Base-by-base conservation (phyloP, 495 filamentous ascomycete species). In the Lophium mytilinum region DNA sequence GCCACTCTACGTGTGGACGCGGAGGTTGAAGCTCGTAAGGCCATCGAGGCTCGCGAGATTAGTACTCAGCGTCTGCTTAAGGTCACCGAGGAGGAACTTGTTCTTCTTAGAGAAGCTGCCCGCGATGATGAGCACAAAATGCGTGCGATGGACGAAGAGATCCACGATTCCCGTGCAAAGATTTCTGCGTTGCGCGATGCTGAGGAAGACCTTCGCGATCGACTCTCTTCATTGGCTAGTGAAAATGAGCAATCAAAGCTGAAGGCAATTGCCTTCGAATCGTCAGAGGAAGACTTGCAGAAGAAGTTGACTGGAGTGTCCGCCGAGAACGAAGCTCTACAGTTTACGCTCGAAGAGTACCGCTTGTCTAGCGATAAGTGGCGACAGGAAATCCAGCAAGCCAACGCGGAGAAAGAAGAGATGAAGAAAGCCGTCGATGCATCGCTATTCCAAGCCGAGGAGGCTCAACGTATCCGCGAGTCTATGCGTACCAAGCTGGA, bases 401-500 rank as follows among this genome's bases (percentile, higher is more conserved):
- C 71, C 24, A 77, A 76, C 63, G 67, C 72, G 37, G 79, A 83
- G 53, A 84, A 83, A 53, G 78, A 78, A 45, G 61, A 63, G 42
- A 62, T 80, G 45, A 69, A 69, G 53, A 84, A 80, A 58, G 81
- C 80, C 24, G 80, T 94, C 62, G 79, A 84, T 58, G 80, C 79
- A 5, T 74, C 92, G 56, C 79, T 80, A 57, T 75, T 77, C 42
- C 88, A 96, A 64, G 81, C 95, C 50, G 84, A 95, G 71, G 91
- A 96, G 70, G 88, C 84, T 68, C 82, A 88, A 67, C 80, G 83
- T 58, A 78, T 86, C 58, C 83, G 89, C 51, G 86, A 90, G 61
- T 80, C 75, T 63, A 85, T 95, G 73, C 82, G 87, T 59, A 76
- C 78, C 65, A 92, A 90, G 68, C 85, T 95, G 64, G 81, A 90